A percentile compares a stretch with the other conserved stretches of the same genome.
Conservation (phyloP, 129 eudicot species). For the Saussurea involucrata region DNA sequence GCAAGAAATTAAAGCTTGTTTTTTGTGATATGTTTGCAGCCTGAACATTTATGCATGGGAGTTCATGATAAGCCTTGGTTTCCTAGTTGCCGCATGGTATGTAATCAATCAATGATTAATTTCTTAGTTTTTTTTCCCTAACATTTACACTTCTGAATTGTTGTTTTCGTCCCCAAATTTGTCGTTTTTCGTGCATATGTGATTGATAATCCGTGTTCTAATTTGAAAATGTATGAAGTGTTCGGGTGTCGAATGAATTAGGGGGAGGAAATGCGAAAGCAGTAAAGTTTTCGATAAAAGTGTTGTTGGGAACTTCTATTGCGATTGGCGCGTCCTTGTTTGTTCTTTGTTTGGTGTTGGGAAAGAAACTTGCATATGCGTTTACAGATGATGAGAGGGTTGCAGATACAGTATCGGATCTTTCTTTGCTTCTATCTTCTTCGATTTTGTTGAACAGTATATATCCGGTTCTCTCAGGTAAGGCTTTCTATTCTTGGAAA, state of each 20-base stretch:
- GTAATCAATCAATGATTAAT: background rate
- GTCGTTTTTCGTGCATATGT: background rate
- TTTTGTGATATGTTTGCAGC: conserved; percentile 28
- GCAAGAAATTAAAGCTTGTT: background rate
- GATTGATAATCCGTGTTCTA: background rate
- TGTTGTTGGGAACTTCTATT: conserved; percentile 45
- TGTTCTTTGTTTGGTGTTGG: conserved; percentile 42
- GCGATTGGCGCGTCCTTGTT: conserved; percentile 42
- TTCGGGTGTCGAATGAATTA: conserved; percentile 67
- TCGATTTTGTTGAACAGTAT: conserved; percentile 57
- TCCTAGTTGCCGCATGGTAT: conserved; percentile 80
- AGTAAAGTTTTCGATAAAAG: conserved; percentile 52
- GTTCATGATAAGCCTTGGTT: conserved; percentile 60
- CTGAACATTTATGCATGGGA: conserved; percentile 55
- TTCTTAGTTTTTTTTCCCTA: too few relatives aligned
- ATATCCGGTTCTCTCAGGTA: conserved; percentile 72
- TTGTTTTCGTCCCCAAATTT: background rate
- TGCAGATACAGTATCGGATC: conserved; percentile 43
- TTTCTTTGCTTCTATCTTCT: conserved; percentile 43
- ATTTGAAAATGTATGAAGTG: conserved; percentile 26
- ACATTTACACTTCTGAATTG: background rate
- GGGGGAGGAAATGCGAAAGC: conserved; percentile 71
- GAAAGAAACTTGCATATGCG: conserved; percentile 38
- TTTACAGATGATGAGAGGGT: conserved; percentile 49
- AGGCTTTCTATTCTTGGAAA: background rate